Conservation (phyloP, 805 yeast genomes). For the Crinitomyces ghanaensis region DNA sequence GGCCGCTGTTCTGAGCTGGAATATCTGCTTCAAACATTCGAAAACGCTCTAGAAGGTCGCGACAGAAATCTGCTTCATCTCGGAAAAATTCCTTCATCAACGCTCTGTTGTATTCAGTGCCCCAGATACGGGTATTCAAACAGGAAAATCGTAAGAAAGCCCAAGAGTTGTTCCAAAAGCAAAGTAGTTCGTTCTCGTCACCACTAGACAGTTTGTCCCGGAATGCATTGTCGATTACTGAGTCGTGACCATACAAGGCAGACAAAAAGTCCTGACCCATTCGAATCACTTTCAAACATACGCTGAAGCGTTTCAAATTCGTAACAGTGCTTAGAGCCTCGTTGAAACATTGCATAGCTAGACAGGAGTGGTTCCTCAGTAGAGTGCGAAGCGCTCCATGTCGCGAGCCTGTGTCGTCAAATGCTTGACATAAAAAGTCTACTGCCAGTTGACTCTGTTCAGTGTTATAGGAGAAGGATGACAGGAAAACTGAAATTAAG, state of each 20-base stretch:
- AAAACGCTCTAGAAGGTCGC: conserved; percentile 53
- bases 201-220: conserved; percentile 17
- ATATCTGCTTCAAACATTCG: conserved; percentile 33
- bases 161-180: conserved; percentile 70
- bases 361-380: conserved; percentile 33
- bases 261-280: conserved; percentile 62
- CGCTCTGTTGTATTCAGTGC: conserved; percentile 42
- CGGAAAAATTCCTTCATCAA: conserved; percentile 71
- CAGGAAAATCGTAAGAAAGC: conserved; percentile 56
- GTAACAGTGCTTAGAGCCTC: conserved; percentile 36
- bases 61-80: conserved; percentile 73
- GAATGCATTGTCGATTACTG: conserved; percentile 32
- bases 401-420: conserved; percentile 75
- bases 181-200: conserved; percentile 23
- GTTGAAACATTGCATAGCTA: conserved; percentile 40
- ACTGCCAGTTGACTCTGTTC: conserved; percentile 56
- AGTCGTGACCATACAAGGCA: conserved; percentile 52
- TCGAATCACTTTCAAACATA: conserved; percentile 64
- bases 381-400: conserved; percentile 57
- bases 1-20: conserved; percentile 3
- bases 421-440: conserved; percentile 61
- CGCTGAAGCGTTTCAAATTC: conserved; percentile 45
- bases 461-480: conserved; percentile 52
- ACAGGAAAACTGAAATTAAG: conserved; percentile 60
- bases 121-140: conserved; percentile 64